Conservation (phyloP, 2,329 filamentous ascomycete genomes). For the Leptographium wingfieldii region DNA sequence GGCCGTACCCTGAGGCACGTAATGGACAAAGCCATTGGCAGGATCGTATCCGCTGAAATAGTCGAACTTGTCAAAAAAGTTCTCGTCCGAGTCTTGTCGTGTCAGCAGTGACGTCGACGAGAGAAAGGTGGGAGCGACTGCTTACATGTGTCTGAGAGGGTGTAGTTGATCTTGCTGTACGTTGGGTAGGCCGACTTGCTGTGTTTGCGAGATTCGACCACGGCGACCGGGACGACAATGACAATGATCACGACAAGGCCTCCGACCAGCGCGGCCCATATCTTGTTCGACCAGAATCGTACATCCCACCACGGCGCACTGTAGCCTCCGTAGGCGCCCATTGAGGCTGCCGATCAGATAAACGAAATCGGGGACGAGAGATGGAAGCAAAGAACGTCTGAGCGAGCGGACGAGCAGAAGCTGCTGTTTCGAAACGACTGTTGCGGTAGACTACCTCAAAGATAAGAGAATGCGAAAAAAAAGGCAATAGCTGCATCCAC, state of each 20-base stretch:
- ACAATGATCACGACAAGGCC: constrained; percentile 29
- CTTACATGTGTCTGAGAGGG: constrained; percentile 36
- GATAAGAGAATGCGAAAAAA: background rate
- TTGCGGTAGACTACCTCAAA: background rate
- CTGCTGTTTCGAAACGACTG: background rate
- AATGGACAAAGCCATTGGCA: constrained; percentile 39
- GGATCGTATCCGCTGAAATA: constrained; percentile 40
- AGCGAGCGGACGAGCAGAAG: background rate
- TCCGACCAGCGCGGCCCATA: constrained; percentile 31
- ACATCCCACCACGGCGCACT: constrained; percentile 23
- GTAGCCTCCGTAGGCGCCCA: constrained; percentile 4
- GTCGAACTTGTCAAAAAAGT: constrained; percentile 43
- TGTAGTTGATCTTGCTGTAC: constrained; percentile 34
- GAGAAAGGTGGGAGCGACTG: no score
- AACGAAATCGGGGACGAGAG: background rate
- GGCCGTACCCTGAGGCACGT: constrained; percentile 32
- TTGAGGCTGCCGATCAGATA: background rate
- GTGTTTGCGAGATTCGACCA: constrained; percentile 24
- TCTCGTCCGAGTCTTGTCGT: constrained; percentile 31
- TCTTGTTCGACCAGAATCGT: constrained; percentile 38
- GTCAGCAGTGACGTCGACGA: background rate
- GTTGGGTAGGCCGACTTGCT: constrained; percentile 27
- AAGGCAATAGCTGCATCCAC: background rate
- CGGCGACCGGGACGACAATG: constrained; percentile 32
- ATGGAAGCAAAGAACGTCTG: background rate